Evolutionary conservation across 1,139 yeast species (phyloP), one percentile per base, ranked within the genome.

Genomic region (Sugiyamaella sp.): DNA sequence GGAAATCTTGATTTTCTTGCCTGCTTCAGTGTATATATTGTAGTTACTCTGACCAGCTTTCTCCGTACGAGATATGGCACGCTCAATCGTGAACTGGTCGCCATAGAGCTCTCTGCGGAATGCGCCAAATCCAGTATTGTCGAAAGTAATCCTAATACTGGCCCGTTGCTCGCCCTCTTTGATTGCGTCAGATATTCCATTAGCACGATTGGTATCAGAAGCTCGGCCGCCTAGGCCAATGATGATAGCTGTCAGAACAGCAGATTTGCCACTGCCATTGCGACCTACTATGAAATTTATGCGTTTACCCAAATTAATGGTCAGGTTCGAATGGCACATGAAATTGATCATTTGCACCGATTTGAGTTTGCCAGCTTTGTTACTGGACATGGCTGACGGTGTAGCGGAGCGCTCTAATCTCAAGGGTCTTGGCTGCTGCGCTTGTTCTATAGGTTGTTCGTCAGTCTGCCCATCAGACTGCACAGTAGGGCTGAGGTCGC

Each of bases 211-310:
- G 0, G 99, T 93, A 53, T 84, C 90, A n/a, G 85, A 78, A 0
- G 98, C 97, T 63, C 85, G 87, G 1, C 96, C 96, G n/a, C 99
- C 99, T 8, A 93, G 73, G 4, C 97, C 95, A 10, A 90, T 86
- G 2, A 95, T 84, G 4, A 95, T 83, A 1, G 97, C 98, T 0
- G 98, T 91, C 57, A 95, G 73, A 27, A 95, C 80, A 0, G 99
- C 97, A 69, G 95, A 85, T 66, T 95, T 95, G 29, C 99, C 99
- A 32, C 96, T 85, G 1, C 99, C 99, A 65, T 95, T 95, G 59
- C 88, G 80, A 10, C 99, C 99, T 35, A 90, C 88, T 54, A 95
- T 89, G 65, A 95, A 89, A 69, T 93, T 95, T 59, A 93, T 78
- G 55, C 86, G 82, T 0, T 96, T 95, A 0, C 96, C 96, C 41